These are phyloP conservation scores for Hanseniaspora occidentalis DNA, from an alignment of 805 yeast species.

Conservation along the genomic window DNA sequence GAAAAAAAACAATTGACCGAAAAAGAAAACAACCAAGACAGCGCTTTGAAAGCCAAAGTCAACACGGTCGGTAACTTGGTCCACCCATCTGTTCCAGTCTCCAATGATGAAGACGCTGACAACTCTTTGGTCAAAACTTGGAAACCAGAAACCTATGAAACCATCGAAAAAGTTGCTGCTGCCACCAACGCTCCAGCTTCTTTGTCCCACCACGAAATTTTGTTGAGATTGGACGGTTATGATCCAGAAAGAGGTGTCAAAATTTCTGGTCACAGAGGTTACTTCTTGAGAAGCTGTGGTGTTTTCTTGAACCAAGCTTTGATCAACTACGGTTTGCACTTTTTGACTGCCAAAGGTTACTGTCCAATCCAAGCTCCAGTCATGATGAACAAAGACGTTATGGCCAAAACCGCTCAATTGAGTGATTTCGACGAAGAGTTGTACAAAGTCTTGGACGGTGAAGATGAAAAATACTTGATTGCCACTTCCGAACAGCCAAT, in stretches of 20 bases:
- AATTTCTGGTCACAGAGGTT: conserved; percentile 97
- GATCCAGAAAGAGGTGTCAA: conserved; percentile 98
- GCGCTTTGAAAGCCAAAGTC: conserved; percentile 63
- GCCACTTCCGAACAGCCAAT: conserved; percentile 99
- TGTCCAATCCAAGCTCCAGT: conserved; percentile 95
- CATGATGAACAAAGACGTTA: conserved; percentile 98
- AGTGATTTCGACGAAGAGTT: conserved; percentile 97
- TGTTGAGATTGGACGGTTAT: conserved; percentile 90
- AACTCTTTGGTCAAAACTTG: conserved; percentile 80
- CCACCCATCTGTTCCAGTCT: conserved; percentile 80
- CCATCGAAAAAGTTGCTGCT: conserved; percentile 53
- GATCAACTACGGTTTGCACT: conserved; percentile 87
- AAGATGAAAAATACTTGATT: conserved; percentile 92
- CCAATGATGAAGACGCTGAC: conserved; percentile 75
- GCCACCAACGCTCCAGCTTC: conserved; percentile 66
- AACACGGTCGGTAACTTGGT: conserved; percentile 88
- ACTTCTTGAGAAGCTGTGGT: conserved; percentile 88
- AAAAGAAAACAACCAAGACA: conserved; percentile 71
- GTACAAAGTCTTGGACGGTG: conserved; percentile 94
- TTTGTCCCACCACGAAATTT: conserved; percentile 90
- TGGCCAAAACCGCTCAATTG: conserved; percentile 98
- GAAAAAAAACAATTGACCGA: conserved; percentile 56
- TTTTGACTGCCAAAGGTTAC: conserved; percentile 69
- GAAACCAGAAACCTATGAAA: conserved; percentile 57
- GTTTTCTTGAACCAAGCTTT: conserved; percentile 96